Conservation (phyloP, 345 rosid genomes). For the Adansonia digitata region DNA sequence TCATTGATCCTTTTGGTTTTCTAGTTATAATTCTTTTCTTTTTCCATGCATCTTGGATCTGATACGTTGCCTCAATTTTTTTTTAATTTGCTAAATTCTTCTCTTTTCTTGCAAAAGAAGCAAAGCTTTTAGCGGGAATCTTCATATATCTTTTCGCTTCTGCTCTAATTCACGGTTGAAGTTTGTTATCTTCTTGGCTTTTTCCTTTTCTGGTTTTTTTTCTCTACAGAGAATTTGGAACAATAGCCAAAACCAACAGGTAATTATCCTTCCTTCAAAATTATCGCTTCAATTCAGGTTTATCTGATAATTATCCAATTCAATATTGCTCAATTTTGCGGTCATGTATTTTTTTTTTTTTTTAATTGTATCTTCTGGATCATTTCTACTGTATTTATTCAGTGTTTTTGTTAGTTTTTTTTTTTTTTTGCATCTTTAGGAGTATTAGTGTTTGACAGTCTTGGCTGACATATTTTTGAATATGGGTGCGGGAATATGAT, state of each 20-base stretch:
- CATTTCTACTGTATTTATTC: not conserved
- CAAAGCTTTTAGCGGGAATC: constrained; percentile 5
- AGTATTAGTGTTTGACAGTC: too few species aligned
- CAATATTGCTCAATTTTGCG: not conserved
- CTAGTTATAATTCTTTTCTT: not conserved
- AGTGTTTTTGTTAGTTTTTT: not conserved
- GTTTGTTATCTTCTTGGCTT: not conserved
- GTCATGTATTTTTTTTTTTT: not conserved
- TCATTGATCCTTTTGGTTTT: not conserved
- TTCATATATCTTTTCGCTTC: not conserved
- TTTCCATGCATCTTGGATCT: not conserved
- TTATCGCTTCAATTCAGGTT: not conserved
- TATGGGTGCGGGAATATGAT: too few species aligned
- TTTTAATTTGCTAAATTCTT: not conserved
- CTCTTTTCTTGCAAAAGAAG: constrained; percentile 1
- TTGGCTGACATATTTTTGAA: too few species aligned
- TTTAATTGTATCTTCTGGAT: not conserved
- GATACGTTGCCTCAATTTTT: constrained; percentile 1
- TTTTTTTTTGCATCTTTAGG: not conserved
- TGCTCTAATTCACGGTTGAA: not conserved
- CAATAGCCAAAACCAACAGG: not conserved
- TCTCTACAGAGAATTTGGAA: not conserved
- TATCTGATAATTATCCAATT: not conserved
- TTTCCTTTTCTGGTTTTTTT: not conserved
- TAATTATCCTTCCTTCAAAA: not conserved